Evolutionary conservation across 176 grass and related monocot genomes (phyloP), one percentile per base, ranked within the genome.

Genomic region (Urochloa ruziziensis): DNA sequence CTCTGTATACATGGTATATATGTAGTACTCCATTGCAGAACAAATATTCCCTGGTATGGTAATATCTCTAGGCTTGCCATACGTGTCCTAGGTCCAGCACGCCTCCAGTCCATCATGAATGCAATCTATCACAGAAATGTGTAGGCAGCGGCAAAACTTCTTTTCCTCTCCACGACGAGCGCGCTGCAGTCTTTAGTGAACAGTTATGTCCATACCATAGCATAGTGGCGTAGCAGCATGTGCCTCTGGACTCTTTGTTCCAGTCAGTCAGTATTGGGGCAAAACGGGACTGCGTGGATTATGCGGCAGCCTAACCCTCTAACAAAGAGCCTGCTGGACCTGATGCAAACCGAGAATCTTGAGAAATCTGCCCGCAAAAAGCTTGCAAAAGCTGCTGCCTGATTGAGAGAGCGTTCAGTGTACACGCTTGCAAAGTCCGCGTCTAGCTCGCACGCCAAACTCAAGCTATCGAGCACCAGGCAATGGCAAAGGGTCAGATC

Each of bases 341-440:
- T 51, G 32, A 52, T 49, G 69, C 3, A 42, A 15, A 63, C 17
- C n/a, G 32, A n/a, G 21, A 37, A 46, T 85, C 53, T 70, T 7
- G 52, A 79, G 33, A 86, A 63, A 79, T 86, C 76, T 64, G 1
- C 3, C 64, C 8, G 43, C 19, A 10, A 71, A 85, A 85, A 85
- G 63, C 5, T 78, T 6, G 65, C 12, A 29, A 24, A 25, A 44
- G n/a, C 33, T 70, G 25, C 34, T 42, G n/a, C 64, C n/a, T 70
- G 37, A 57, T 53, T 69, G 3, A 13, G 34, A 13, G 40, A 68
- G 78, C 29, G 63, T 18, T 52, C 47, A 68, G 78, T 40, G 63
- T 18, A 36, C 47, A 40, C 47, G 9, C 46, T 7, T 52, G 63
- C 65, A 14, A 21, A 42, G 49, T 68, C 47, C 49, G 52, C 23